A percentile compares a stretch with the other conserved stretches of the same genome.
phyloP scores from a whole-genome alignment of 805 yeast genomes.

The Torulaspora delbrueckii region DNA sequence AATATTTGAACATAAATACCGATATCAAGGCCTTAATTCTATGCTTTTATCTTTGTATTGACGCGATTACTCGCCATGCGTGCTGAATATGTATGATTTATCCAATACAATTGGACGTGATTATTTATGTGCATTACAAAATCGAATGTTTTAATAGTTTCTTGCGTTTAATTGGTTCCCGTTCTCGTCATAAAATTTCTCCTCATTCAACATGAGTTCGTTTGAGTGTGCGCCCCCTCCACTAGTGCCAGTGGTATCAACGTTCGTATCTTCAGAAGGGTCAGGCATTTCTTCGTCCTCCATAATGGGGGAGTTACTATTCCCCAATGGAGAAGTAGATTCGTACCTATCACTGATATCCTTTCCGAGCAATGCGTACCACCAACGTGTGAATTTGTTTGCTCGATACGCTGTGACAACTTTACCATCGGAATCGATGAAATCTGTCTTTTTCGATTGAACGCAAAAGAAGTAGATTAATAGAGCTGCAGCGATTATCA shows the following conservation, averaged over 20 bases:
- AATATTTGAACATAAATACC: no score
- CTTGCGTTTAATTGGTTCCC: conserved; percentile 17
- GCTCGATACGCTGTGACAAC: conserved; percentile 35
- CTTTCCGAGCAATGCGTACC: conserved; percentile 31
- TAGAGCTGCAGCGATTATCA: conserved; percentile 32
- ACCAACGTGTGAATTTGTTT: conserved; percentile 30
- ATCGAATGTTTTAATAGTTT: conserved; percentile 11
- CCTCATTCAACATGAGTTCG: conserved; percentile 17
- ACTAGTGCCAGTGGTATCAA: conserved; percentile 10
- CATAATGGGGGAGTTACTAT: conserved; percentile 9
- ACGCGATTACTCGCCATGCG: no score
- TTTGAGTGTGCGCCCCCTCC: conserved; percentile 12
- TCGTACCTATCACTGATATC: conserved; percentile 21
- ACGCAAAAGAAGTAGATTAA: conserved; percentile 31
- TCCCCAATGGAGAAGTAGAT: conserved; percentile 23
- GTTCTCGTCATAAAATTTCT: conserved; percentile 17
- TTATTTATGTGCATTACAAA: conserved; percentile 1
- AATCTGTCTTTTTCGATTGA: conserved; percentile 31
- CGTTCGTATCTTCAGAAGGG: conserved; percentile 8
- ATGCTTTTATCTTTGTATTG: no score
- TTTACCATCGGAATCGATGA: conserved; percentile 37
- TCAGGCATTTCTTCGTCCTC: conserved; percentile 10
- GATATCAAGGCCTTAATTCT: no score
- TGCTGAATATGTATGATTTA: neutral
- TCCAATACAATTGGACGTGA: neutral